Percentiles rank a stretch among this genome's conserved stretches.
Conservation (phyloP, 1,284 basidiomycete genomes). For the Puccinia novopanici region DNA sequence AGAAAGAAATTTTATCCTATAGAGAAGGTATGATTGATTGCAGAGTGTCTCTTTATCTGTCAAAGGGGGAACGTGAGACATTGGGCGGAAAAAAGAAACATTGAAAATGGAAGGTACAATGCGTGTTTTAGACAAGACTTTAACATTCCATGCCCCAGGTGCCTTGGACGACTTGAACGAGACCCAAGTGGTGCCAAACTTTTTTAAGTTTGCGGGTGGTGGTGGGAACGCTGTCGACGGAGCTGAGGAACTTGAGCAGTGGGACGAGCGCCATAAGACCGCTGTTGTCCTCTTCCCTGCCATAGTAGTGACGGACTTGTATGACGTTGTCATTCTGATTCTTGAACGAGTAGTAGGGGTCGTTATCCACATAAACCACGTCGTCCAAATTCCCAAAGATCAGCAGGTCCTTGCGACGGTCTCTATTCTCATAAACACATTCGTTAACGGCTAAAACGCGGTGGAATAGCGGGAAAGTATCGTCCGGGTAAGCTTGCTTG, state of each 20-base stretch:
- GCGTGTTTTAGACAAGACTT: no score
- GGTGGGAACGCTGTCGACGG: neutral
- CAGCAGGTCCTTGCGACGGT: neutral
- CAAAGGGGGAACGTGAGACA: no score
- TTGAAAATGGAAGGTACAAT: neutral
- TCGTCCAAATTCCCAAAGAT: neutral
- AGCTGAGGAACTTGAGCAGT: neutral
- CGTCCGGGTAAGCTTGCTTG: neutral
- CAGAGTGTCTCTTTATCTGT: no score
- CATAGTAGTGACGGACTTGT: neutral
- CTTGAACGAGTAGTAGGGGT: slow-evolving; percentile 6
- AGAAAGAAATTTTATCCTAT: no score
- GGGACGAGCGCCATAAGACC: neutral
- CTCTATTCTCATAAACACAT: neutral
- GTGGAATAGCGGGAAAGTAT: neutral
- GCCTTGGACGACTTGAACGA: neutral
- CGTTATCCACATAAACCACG: neutral
- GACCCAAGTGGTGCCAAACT: neutral
- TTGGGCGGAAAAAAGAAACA: no score
- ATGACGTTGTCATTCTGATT: slow-evolving; percentile 2
- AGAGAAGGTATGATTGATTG: no score
- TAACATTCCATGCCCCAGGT: neutral
- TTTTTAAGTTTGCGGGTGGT: neutral
- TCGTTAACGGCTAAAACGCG: neutral
- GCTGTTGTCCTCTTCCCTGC: neutral